Percentiles rank a stretch among this genome's conserved stretches.
phyloP scores from a whole-genome alignment of 768 basidiomycete genomes.

The Russula vinacea region DNA sequence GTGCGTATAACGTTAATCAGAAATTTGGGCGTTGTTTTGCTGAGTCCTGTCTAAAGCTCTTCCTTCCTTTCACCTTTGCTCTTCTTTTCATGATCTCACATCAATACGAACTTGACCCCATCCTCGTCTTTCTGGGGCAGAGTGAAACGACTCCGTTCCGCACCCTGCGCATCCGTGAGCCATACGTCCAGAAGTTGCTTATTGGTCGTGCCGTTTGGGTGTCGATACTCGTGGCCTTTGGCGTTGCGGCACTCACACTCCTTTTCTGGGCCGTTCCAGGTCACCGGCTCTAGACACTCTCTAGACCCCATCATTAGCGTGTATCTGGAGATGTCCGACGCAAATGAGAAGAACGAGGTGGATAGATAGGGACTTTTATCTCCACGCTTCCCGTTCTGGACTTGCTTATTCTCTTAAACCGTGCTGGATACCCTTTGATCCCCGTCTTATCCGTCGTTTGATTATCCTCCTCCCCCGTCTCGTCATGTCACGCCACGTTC shows the following conservation, averaged over 20 bases:
- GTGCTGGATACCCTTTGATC: slow-evolving; percentile 24
- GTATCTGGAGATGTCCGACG: slow-evolving; percentile 8
- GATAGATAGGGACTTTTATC: slow-evolving; percentile 6
- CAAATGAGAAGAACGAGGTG: slow-evolving; percentile 6
- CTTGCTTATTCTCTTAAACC: slow-evolving; percentile 8
- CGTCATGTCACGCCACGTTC: slow-evolving; percentile 19
- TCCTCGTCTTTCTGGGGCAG: slow-evolving; percentile 89
- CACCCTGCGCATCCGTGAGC: slow-evolving; percentile 86
- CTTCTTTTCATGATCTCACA: slow-evolving; percentile 90
- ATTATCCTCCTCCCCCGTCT: background rate
- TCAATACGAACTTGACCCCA: slow-evolving; percentile 95
- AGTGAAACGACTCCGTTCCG: slow-evolving; percentile 98
- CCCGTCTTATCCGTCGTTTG: slow-evolving; percentile 4
- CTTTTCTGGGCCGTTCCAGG: slow-evolving; percentile 97
- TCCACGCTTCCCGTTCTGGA: slow-evolving; percentile 4
- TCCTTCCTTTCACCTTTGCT: slow-evolving; percentile 89
- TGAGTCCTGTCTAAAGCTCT: slow-evolving; percentile 55
- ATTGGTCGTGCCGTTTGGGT: slow-evolving; percentile 92
- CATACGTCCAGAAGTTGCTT: slow-evolving; percentile 89
- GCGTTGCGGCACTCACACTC: slow-evolving; percentile 78
- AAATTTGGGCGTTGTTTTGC: slow-evolving; percentile 17
- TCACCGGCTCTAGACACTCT: slow-evolving; percentile 69
- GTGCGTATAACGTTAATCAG: slow-evolving; percentile 51
- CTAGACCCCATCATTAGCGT: slow-evolving; percentile 36
- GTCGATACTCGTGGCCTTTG: slow-evolving; percentile 67